These are phyloP conservation scores for Fraxinus sp. DNA, from an alignment of 305 asterid genomes.

Conservation along the genomic window DNA sequence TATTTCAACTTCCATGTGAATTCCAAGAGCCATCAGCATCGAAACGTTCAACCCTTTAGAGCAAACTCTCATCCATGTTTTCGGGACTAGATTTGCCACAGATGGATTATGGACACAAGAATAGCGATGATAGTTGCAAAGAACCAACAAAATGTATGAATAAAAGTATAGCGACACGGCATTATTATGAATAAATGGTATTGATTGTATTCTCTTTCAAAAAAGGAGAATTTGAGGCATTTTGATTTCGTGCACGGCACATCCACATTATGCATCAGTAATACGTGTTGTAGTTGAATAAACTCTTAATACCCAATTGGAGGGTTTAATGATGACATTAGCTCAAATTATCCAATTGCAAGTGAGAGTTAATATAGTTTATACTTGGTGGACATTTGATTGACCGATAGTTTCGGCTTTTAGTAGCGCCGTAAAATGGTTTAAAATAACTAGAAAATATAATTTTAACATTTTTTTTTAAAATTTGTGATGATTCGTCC, in stretches of 20 bases:
- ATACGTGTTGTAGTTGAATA: background rate
- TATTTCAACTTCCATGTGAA: background rate
- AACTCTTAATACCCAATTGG: background rate
- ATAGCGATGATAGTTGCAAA: background rate
- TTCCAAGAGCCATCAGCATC: background rate
- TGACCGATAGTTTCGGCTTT: constrained; percentile 41
- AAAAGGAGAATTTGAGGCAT: background rate
- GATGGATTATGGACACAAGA: background rate
- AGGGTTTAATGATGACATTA: constrained; percentile 32
- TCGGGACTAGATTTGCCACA: too few relatives aligned
- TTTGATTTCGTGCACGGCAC: background rate
- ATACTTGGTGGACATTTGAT: constrained; percentile 35
- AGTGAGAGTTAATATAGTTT: constrained; percentile 19
- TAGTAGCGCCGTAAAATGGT: background rate
- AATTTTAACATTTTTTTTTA: background rate
- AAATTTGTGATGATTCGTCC: background rate
- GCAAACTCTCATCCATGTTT: background rate
- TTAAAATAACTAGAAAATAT: background rate
- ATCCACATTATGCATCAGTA: background rate
- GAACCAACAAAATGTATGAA: background rate
- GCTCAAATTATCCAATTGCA: constrained; percentile 11
- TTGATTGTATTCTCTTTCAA: background rate
- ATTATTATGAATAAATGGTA: background rate
- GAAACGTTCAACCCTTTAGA: background rate
- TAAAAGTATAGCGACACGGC: background rate